A percentile compares a stretch with the other conserved stretches of the same genome.
Conservation (phyloP, 352 stramenopile species). For the Globisporangium acanthophoron region DNA sequence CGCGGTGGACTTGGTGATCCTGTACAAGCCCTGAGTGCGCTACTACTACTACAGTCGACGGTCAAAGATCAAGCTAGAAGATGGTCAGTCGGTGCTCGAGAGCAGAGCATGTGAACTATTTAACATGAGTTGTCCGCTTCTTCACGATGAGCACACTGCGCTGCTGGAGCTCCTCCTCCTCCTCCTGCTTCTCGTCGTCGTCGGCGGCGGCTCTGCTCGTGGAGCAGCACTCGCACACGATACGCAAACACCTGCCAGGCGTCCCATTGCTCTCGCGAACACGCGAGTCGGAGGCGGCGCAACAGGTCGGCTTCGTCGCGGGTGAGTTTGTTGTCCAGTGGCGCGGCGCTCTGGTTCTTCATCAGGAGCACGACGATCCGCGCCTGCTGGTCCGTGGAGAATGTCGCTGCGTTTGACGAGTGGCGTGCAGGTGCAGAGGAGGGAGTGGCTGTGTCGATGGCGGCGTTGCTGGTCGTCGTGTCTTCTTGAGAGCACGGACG, state of each 20-base stretch:
- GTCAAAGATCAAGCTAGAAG: not conserved
- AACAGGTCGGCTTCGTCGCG: conserved; percentile 15
- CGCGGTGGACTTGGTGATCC: conserved; percentile 9
- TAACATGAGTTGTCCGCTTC: not conserved
- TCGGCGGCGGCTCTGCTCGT: conserved; percentile 1
- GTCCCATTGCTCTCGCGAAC: conserved; percentile 13
- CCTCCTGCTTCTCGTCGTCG: not conserved
- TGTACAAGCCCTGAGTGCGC: conserved; percentile 7
- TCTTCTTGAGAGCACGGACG: too few relatives aligned
- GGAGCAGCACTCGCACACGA: conserved; percentile 14
- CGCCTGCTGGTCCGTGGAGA: too few relatives aligned
- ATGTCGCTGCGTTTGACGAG: too few relatives aligned
- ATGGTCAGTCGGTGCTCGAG: not conserved
- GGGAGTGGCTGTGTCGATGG: too few relatives aligned
- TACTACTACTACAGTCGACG: too few relatives aligned
- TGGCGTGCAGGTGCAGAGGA: too few relatives aligned
- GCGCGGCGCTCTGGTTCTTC: conserved; percentile 31
- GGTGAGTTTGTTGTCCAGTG: conserved; percentile 20
- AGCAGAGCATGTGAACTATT: not conserved
- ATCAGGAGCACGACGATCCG: conserved; percentile 38
- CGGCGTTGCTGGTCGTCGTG: too few relatives aligned
- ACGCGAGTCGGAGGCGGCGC: conserved; percentile 3
- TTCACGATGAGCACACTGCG: not conserved
- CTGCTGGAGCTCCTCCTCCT: not conserved
- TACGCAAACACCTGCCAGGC: conserved; percentile 20